Evolutionary conservation across 495 filamentous ascomycete species (phyloP).

Genomic region (Penicillium riverlandense): DNA sequence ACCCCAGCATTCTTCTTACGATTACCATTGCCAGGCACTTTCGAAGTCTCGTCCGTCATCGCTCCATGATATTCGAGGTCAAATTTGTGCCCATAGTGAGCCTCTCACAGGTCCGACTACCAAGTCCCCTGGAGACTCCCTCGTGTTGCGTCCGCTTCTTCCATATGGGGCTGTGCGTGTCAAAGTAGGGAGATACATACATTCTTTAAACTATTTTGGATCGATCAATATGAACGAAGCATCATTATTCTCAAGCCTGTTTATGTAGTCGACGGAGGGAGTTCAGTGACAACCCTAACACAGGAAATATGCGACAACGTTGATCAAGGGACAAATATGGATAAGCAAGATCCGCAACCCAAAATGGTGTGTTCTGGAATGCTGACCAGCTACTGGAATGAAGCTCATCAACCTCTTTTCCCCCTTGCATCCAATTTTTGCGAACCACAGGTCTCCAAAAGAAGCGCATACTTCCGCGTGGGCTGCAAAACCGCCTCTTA

Average conservation of each 20-base stretch:
- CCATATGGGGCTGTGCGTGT: conserved; percentile 40
- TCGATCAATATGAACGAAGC: no score
- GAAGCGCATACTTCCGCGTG: no score
- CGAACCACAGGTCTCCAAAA: no score
- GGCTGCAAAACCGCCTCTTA: no score
- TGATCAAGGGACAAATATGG: not conserved
- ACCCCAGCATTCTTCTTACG: not conserved
- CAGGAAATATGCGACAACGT: not conserved
- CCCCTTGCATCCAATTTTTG: no score
- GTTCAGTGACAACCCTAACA: not conserved
- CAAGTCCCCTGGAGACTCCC: conserved; percentile 30
- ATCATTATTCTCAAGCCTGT: not conserved
- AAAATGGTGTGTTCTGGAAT: conserved; percentile 1
- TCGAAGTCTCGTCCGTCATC: conserved; percentile 45
- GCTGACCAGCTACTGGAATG: not conserved
- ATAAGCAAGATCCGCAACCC: not conserved
- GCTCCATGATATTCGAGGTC: conserved; percentile 44
- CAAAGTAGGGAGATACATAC: conserved; percentile 45
- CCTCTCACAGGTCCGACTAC: conserved; percentile 17
- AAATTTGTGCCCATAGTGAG: conserved; percentile 38
- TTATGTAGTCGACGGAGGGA: not conserved
- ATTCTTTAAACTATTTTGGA: not conserved
- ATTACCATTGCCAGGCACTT: conserved; percentile 22
- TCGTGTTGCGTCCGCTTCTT: conserved; percentile 42
- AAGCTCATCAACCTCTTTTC: no score